Evolutionary conservation across 768 basidiomycete genomes (phyloP), one percentile per base, ranked within the genome.

Genomic region (Leccinum pellstonianum): DNA sequence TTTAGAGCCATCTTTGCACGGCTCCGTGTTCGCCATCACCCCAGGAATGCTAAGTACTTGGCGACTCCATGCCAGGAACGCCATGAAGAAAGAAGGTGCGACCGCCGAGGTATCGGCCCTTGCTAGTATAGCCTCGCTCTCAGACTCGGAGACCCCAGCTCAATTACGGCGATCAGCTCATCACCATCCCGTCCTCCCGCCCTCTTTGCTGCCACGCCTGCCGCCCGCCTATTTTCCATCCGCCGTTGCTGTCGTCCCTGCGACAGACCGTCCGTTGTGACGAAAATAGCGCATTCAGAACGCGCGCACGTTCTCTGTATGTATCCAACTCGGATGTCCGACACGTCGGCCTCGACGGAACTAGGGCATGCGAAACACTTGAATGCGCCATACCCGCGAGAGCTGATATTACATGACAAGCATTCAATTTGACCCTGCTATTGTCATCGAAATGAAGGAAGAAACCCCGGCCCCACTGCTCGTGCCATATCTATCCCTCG

Each of bases 81-180:
- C 17, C 21, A 19, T 19, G 19, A 48, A 54, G 2, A 19, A 29
- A 63, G 63, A 64, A 67, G 55, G 66, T 52, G 41, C 14, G 48
- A 52, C 38, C 63, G 55, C 66, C 66, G 61, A 62, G 53, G 63
- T 61, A 29, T 59, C 23, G 38, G 54, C 17, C 10, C 25, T n/a
- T 58, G 41, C 43, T 47, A 56, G 53, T 59, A 67, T 60, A 58
- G 29, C 56, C 47, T 57, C 54, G 15, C 21, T 27, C 12, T 23
- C 29, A 50, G 52, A 38, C 12, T 23, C 29, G 47, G 52, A 52
- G 56, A 57, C 56, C 50, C 46, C 46, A 52, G 54, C 58, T 48
- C 48, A 59, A 66, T 58, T 56, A 60, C 25, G 52, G 19, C 48
- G 29, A 55, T 67, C 54, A 49, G 23, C 33, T 27, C 64, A 55